phyloP scores from a whole-genome alignment of 768 basidiomycete genomes.

The Mycena belliarum region DNA sequence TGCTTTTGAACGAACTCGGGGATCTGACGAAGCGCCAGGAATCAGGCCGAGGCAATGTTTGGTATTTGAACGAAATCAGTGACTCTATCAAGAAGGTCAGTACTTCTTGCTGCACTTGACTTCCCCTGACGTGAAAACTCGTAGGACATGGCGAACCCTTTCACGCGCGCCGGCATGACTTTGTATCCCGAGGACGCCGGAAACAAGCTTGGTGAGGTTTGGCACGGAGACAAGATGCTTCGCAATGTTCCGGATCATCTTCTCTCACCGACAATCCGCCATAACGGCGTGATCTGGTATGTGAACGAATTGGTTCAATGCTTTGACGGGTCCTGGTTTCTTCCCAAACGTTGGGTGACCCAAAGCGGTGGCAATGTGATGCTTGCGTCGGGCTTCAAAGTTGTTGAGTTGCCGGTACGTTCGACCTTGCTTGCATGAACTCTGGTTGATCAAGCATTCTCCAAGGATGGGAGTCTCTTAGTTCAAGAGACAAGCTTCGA shows the following conservation, averaged over 20 bases:
- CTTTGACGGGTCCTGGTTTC: slow-evolving; percentile 9
- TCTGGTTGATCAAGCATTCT: neutral
- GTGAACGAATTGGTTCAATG: slow-evolving; percentile 27
- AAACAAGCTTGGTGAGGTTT: slow-evolving; percentile 24
- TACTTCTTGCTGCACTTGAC: too few relatives aligned
- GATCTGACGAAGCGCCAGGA: slow-evolving; percentile 26
- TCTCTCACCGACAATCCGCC: slow-evolving; percentile 26
- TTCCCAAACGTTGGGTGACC: slow-evolving; percentile 12
- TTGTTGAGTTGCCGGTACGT: neutral
- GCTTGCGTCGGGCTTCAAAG: neutral
- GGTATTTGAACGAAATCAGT: slow-evolving; percentile 12
- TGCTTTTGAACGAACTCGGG: slow-evolving; percentile 23
- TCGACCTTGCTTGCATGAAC: neutral
- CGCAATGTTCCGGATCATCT: slow-evolving; percentile 28
- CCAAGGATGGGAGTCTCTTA: neutral
- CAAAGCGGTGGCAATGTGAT: neutral
- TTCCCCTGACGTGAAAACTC: too few relatives aligned
- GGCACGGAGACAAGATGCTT: slow-evolving; percentile 33
- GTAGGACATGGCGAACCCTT: slow-evolving; percentile 6
- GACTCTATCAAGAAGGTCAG: slow-evolving; percentile 14
- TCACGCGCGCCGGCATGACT: slow-evolving; percentile 4
- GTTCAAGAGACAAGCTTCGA: neutral
- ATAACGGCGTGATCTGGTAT: slow-evolving; percentile 25
- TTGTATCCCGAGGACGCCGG: slow-evolving; percentile 28
- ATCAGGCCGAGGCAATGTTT: slow-evolving; percentile 24